Percentiles rank a stretch among this genome's conserved stretches.
These are phyloP conservation scores for Echium plantagineum DNA, from an alignment of 257 asterid species.

Conservation along the genomic window DNA sequence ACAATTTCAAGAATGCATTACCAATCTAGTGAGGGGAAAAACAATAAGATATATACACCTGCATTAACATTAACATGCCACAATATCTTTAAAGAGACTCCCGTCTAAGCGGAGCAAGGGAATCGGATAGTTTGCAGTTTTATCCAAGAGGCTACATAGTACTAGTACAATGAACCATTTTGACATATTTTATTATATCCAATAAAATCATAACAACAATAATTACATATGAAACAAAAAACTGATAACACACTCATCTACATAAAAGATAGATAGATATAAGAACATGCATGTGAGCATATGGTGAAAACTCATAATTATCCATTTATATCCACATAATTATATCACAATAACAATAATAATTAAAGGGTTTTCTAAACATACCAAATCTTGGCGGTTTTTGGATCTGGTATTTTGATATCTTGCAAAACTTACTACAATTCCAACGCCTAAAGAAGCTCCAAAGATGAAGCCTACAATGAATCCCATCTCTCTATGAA, in stretches of 20 bases:
- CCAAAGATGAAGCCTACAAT: conserved; percentile 52
- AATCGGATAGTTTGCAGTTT: too few species aligned
- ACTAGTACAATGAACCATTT: too few species aligned
- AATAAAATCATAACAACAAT: background rate
- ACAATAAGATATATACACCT: background rate
- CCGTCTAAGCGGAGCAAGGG: too few species aligned
- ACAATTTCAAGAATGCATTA: background rate
- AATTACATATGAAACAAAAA: too few species aligned
- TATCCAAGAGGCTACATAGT: too few species aligned
- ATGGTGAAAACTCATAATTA: background rate
- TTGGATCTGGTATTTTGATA: conserved; percentile 65
- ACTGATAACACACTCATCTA: background rate
- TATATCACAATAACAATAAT: background rate
- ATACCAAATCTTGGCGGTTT: conserved; percentile 59
- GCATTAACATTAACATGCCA: too few species aligned
- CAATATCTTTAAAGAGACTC: too few species aligned
- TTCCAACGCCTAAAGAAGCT: conserved; percentile 50
- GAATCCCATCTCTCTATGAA: conserved; percentile 45
- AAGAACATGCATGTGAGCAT: background rate
- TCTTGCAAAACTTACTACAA: conserved; percentile 62
- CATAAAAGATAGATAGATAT: background rate
- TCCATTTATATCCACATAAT: background rate
- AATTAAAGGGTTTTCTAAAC: background rate
- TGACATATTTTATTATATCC: too few species aligned
- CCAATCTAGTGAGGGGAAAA: background rate